Evolutionary conservation across 495 filamentous ascomycete species (phyloP).

Genomic region (Podospora conica): DNA sequence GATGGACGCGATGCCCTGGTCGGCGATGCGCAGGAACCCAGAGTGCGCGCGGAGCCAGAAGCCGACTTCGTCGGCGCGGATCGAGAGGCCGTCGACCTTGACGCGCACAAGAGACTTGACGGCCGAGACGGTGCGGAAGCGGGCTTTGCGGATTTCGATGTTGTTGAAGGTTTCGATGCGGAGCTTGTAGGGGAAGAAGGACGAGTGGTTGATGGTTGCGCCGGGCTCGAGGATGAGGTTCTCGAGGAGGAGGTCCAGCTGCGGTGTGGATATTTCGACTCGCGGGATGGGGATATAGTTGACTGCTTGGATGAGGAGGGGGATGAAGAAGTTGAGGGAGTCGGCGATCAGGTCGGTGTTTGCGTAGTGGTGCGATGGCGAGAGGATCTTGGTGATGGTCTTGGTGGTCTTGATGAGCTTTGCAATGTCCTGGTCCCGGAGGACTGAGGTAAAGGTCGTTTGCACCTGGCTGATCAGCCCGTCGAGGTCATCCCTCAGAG

Average conservation of each 20-base stretch:
- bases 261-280: constrained; percentile 74
- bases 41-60: constrained; percentile 65
- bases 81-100: constrained; percentile 70
- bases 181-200: constrained; percentile 82
- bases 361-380: constrained; percentile 44
- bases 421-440: constrained; percentile 63
- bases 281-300: constrained; percentile 87
- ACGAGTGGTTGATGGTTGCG: constrained; percentile 72
- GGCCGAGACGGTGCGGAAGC: constrained; percentile 60
- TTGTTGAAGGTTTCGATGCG: constrained; percentile 78
- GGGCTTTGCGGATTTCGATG: constrained; percentile 74
- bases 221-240: constrained; percentile 90
- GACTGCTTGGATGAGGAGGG: constrained; percentile 64
- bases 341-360: constrained; percentile 71
- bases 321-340: constrained; percentile 68
- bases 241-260: constrained; percentile 79
- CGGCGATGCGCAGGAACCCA: constrained; percentile 59
- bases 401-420: constrained; percentile 57
- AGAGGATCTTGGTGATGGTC: constrained; percentile 61
- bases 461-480: constrained; percentile 63
- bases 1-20: constrained; percentile 80
- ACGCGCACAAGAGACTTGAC: constrained; percentile 66
- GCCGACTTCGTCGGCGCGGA: constrained; percentile 78
- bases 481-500: constrained; percentile 67
- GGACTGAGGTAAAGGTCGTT: constrained; percentile 57